Percentiles rank a stretch among this genome's conserved stretches.
phyloP scores from a whole-genome alignment of 1,284 basidiomycete genomes.

The Tausonia pullulans region DNA sequence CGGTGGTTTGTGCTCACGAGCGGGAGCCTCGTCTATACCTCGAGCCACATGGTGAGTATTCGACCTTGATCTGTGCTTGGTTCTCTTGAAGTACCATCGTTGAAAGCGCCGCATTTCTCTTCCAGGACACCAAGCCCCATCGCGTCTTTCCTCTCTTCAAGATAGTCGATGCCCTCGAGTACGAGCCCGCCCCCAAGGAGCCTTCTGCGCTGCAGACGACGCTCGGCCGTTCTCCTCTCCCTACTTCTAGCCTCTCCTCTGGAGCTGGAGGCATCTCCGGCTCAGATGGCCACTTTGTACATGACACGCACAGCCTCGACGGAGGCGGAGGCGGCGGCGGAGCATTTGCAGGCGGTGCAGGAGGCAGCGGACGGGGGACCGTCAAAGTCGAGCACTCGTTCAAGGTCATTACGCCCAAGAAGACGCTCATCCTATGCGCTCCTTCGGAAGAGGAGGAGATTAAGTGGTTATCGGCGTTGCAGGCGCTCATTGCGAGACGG shows the following conservation, averaged over 20 bases:
- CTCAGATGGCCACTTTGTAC: too few relatives aligned
- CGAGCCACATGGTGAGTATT: constrained; percentile 68
- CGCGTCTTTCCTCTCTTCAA: constrained; percentile 71
- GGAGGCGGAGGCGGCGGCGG: too few relatives aligned
- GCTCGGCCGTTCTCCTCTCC: neutral
- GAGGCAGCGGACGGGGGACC: neutral
- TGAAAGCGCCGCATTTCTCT: neutral
- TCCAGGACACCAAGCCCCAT: constrained; percentile 73
- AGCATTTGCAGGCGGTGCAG: neutral
- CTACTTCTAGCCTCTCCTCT: constrained; percentile 5
- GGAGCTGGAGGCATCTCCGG: constrained; percentile 12
- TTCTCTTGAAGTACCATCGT: neutral
- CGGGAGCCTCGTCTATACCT: constrained; percentile 68
- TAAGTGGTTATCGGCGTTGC: constrained; percentile 89
- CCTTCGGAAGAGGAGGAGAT: constrained; percentile 97
- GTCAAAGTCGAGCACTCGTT: constrained; percentile 51
- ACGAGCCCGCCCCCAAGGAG: constrained; percentile 43
- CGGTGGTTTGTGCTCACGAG: constrained; percentile 78
- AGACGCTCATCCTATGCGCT: constrained; percentile 78
- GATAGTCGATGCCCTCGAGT: constrained; percentile 88
- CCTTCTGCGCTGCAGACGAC: neutral
- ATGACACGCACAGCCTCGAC: too few relatives aligned
- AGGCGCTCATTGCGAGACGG: constrained; percentile 54
- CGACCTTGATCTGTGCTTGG: neutral
- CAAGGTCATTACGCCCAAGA: constrained; percentile 92